Conservation (phyloP, 192 early-diverging fungal species). For the Geranomyces michiganensis region DNA sequence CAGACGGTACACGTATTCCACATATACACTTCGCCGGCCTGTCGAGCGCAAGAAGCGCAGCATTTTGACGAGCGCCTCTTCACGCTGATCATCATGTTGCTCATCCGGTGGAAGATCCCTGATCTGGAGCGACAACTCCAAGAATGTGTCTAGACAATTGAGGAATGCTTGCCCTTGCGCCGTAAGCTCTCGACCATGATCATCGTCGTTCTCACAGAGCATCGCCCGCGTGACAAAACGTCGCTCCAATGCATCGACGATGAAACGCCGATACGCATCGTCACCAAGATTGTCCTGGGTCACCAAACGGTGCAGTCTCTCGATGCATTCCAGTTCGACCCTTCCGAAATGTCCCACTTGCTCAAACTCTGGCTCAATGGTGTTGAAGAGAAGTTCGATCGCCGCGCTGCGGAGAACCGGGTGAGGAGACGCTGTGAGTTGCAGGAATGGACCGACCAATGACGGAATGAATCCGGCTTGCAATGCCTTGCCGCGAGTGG, state of each 20-base stretch:
- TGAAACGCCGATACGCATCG: constrained; percentile 46
- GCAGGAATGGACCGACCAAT: constrained; percentile 51
- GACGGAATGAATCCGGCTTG: constrained; percentile 39
- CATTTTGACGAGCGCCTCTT: constrained; percentile 62
- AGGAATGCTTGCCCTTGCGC: constrained; percentile 44
- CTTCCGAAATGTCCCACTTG: constrained; percentile 39
- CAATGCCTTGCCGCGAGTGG: constrained; percentile 32
- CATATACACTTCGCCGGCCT: constrained; percentile 61
- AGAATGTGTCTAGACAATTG: constrained; percentile 51
- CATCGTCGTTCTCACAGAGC: constrained; percentile 11
- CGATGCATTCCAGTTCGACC: constrained; percentile 52
- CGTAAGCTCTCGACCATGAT: constrained; percentile 27
- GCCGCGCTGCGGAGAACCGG: constrained; percentile 43
- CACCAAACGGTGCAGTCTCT: constrained; percentile 47
- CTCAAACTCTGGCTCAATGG: constrained; percentile 43
- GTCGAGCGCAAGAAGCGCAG: constrained; percentile 65
- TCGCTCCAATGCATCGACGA: constrained; percentile 46
- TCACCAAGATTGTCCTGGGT: constrained; percentile 41
- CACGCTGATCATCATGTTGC: constrained; percentile 65
- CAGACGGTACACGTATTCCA: constrained; percentile 70
- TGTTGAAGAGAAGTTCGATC: constrained; percentile 48
- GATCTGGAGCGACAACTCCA: constrained; percentile 54
- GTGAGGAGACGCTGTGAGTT: constrained; percentile 53
- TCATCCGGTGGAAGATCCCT: constrained; percentile 58
- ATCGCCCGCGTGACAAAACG: constrained; percentile 38